These are phyloP conservation scores for Gossypium arboreum DNA, from an alignment of 345 rosid species.

Conservation along the genomic window DNA sequence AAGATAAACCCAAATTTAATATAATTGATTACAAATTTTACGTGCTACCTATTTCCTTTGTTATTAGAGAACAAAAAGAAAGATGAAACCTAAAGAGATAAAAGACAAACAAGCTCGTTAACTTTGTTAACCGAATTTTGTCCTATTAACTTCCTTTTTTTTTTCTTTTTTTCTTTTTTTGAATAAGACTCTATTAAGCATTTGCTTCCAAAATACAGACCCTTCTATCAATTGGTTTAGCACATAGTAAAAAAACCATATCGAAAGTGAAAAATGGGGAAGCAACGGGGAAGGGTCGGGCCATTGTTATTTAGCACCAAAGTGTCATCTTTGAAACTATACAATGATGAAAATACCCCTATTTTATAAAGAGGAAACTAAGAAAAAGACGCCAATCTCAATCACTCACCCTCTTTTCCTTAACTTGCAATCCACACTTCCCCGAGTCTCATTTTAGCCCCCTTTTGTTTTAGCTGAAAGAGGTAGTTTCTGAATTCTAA, in stretches of 20 bases:
- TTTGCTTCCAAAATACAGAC: not conserved
- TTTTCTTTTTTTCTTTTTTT: too few species aligned
- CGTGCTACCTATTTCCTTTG: not conserved
- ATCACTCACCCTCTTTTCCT: not conserved
- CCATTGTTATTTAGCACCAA: not conserved
- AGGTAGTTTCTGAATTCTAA: not conserved
- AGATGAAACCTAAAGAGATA: not conserved
- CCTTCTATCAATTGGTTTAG: not conserved
- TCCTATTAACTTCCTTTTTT: too few species aligned
- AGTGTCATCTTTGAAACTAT: not conserved
- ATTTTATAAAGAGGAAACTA: not conserved
- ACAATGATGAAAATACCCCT: not conserved
- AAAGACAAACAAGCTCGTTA: not conserved
- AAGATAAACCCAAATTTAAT: too few species aligned
- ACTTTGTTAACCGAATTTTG: not conserved
- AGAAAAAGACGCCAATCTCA: not conserved
- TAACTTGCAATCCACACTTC: slow-evolving; percentile 7
- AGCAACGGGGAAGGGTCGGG: slow-evolving; percentile 23
- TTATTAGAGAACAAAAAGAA: slow-evolving; percentile 1
- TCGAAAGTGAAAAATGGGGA: slow-evolving; percentile 6
- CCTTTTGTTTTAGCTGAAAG: not conserved
- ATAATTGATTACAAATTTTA: too few species aligned
- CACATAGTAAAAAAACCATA: not conserved
- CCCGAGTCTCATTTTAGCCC: not conserved
- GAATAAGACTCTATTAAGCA: not conserved